Evolutionary conservation across 345 rosid species (phyloP).

Genomic region (Citrus cavaleriei): DNA sequence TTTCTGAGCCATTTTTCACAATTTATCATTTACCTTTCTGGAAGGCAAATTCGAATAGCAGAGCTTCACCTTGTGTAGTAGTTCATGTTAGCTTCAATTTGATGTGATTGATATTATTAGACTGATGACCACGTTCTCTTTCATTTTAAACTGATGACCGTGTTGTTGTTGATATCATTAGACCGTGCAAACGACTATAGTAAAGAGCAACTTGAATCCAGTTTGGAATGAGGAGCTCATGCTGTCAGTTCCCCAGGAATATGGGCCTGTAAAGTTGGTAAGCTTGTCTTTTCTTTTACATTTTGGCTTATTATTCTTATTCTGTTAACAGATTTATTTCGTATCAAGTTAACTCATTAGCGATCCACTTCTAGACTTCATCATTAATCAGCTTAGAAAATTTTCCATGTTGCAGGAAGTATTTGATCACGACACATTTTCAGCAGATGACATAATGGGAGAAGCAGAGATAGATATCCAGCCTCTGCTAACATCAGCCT

Average conservation of each 20-base stretch:
- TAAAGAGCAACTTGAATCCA: constrained; percentile 72
- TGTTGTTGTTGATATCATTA: constrained; percentile 16
- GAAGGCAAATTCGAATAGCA: not conserved
- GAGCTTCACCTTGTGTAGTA: not conserved
- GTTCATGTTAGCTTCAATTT: not conserved
- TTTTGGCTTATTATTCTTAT: not conserved
- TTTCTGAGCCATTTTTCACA: not conserved
- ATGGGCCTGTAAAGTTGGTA: constrained; percentile 67
- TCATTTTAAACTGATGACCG: not conserved
- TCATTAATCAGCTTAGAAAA: not conserved
- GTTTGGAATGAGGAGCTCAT: constrained; percentile 80
- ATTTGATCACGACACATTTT: constrained; percentile 81
- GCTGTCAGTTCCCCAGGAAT: constrained; percentile 69
- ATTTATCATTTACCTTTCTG: not conserved
- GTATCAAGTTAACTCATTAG: not conserved
- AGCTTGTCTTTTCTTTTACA: not conserved
- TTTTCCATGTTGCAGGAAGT: constrained; percentile 55
- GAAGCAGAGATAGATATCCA: constrained; percentile 93
- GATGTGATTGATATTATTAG: not conserved
- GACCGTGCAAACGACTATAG: constrained; percentile 53
- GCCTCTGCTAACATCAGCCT: constrained; percentile 86
- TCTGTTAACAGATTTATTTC: not conserved
- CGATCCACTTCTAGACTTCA: not conserved
- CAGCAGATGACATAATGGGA: constrained; percentile 99
- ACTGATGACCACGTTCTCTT: not conserved